A percentile compares a stretch with the other conserved stretches of the same genome.
These are phyloP conservation scores for Trametes meyenii DNA, from an alignment of 768 basidiomycete genomes.

Conservation along the genomic window DNA sequence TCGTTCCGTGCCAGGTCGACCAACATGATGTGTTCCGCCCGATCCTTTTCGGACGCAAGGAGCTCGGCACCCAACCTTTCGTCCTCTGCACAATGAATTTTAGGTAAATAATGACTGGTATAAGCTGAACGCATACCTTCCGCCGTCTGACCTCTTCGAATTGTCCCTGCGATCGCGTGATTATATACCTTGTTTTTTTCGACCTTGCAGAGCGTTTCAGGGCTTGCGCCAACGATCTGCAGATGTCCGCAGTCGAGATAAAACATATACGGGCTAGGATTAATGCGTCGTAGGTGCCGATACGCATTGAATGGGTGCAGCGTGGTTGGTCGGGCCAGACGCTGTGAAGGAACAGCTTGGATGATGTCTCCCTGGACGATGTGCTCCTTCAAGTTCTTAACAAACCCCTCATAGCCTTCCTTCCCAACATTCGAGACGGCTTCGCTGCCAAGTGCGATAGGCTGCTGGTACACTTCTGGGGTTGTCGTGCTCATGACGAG, in stretches of 20 bases:
- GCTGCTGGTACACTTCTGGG: slow-evolving; percentile 69
- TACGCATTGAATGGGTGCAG: slow-evolving; percentile 98
- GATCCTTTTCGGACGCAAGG: slow-evolving; percentile 86
- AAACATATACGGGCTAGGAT: slow-evolving; percentile 99
- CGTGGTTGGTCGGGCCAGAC: slow-evolving; percentile 79
- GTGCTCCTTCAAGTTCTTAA: slow-evolving; percentile 90
- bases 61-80: slow-evolving; percentile 73
- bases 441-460: slow-evolving; percentile 64
- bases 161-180: slow-evolving; percentile 97
- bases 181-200: slow-evolving; percentile 91
- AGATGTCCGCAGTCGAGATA: slow-evolving; percentile 92
- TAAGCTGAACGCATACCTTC: slow-evolving; percentile 59
- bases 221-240: slow-evolving; percentile 97
- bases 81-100: slow-evolving; percentile 73
- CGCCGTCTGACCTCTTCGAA: slow-evolving; percentile 78
- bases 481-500: slow-evolving; percentile 53
- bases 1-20: slow-evolving; percentile 98
- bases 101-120: not conserved
- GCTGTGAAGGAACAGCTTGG: slow-evolving; percentile 96
- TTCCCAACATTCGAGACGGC: slow-evolving; percentile 91
- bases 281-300: slow-evolving; percentile 88
- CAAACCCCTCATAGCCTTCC: slow-evolving; percentile 87
- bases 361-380: slow-evolving; percentile 98
- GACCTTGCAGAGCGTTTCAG: slow-evolving; percentile 97
- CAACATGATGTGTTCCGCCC: slow-evolving; percentile 98